phyloP scores from a whole-genome alignment of 495 filamentous ascomycete genomes.

The Xylaria grammica region DNA sequence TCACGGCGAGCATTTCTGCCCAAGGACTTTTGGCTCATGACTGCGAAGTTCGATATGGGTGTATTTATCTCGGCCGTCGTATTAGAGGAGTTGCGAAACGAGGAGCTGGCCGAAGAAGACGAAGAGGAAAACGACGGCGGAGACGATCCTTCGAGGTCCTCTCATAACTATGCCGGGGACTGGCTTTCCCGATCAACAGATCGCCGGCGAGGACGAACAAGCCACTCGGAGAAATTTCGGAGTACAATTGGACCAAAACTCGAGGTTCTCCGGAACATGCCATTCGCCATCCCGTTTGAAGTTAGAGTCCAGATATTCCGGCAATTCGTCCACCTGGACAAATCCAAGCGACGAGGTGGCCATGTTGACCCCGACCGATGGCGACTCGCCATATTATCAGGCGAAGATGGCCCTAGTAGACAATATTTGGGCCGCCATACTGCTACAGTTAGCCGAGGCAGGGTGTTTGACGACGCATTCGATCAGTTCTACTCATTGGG shows the following conservation, averaged over 20 bases:
- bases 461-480: conserved; percentile 85
- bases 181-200: conserved; percentile 42
- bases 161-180: conserved; percentile 30
- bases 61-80: conserved; percentile 88
- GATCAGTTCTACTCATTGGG: conserved; percentile 81
- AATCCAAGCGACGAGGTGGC: conserved; percentile 75
- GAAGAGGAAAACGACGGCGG: conserved; percentile 32
- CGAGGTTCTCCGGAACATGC: conserved; percentile 94
- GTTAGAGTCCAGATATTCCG: conserved; percentile 94
- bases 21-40: conserved; percentile 92
- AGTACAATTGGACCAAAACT: conserved; percentile 80
- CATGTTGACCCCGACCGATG: conserved; percentile 78
- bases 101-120: conserved; percentile 34
- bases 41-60: conserved; percentile 86
- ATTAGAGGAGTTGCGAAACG: conserved; percentile 79
- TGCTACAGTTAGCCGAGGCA: conserved; percentile 79
- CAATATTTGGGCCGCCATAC: conserved; percentile 73
- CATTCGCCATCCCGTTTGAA: conserved; percentile 92
- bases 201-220: conserved; percentile 64
- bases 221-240: conserved; percentile 67
- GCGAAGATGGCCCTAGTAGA: conserved; percentile 27
- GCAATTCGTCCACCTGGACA: conserved; percentile 86
- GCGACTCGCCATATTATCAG: conserved; percentile 66
- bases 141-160: conserved; percentile 24
- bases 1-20: conserved; percentile 86